These are phyloP conservation scores for Backusella psychrophila DNA, from an alignment of 192 early-diverging fungal species.

Conservation along the genomic window DNA sequence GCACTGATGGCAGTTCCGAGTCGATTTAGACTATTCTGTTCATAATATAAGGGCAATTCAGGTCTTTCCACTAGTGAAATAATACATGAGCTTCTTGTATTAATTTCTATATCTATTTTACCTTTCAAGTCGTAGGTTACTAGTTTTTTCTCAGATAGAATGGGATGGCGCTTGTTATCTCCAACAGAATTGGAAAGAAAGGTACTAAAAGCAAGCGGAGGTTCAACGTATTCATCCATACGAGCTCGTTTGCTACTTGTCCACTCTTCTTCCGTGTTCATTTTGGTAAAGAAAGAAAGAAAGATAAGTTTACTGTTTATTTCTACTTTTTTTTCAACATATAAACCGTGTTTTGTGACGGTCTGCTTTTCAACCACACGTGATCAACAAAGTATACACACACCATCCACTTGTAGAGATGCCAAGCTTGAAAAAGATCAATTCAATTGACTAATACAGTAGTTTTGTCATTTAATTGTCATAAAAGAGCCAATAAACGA, in stretches of 20 bases:
- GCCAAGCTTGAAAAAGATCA: neutral
- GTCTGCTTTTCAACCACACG: neutral
- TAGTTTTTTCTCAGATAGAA: constrained; percentile 18
- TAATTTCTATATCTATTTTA: neutral
- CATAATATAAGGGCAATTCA: constrained; percentile 65
- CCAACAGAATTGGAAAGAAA: constrained; percentile 15
- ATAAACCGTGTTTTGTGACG: neutral
- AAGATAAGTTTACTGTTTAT: neutral
- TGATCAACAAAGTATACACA: neutral
- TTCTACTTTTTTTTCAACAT: neutral
- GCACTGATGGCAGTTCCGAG: constrained; percentile 69
- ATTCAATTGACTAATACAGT: neutral
- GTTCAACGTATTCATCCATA: neutral
- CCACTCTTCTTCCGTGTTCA: neutral
- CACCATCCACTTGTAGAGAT: no score
- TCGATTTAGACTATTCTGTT: constrained; percentile 59
- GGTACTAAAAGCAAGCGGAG: constrained; percentile 9
- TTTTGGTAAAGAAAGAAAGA: neutral
- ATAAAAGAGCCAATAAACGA: no score
- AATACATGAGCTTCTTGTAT: neutral
- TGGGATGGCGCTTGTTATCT: constrained; percentile 4
- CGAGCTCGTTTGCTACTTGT: constrained; percentile 11
- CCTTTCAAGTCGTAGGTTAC: constrained; percentile 19
- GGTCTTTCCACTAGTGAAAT: constrained; percentile 35
- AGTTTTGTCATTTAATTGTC: neutral